These are phyloP conservation scores for Neolentinus lepideus DNA, from an alignment of 1,284 basidiomycete genomes.

Conservation along the genomic window DNA sequence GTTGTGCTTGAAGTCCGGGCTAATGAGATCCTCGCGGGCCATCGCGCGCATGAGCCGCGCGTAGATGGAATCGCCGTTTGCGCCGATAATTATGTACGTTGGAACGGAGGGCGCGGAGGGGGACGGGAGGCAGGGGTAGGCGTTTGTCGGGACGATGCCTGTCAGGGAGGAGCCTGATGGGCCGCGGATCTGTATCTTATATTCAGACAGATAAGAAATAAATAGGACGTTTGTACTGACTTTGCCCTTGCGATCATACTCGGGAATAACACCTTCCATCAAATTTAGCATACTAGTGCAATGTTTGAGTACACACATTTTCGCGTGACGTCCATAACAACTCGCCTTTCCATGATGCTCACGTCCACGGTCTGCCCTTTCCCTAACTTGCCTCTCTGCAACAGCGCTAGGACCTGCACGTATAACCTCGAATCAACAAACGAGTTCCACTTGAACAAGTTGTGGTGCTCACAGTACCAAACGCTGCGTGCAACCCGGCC, in stretches of 20 bases:
- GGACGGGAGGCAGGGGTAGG: slow-evolving; percentile 54
- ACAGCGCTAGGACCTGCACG: slow-evolving; percentile 61
- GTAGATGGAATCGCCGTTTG: slow-evolving; percentile 65
- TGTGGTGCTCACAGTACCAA: slow-evolving; percentile 47
- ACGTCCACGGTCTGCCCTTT: slow-evolving; percentile 62
- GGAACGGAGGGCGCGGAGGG: slow-evolving; percentile 31
- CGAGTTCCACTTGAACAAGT: background rate
- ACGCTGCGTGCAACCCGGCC: slow-evolving; percentile 64
- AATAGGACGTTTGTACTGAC: slow-evolving; percentile 18
- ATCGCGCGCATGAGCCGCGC: slow-evolving; percentile 55
- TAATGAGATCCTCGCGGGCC: slow-evolving; percentile 49
- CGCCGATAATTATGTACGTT: slow-evolving; percentile 60
- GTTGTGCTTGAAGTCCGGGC: slow-evolving; percentile 50
- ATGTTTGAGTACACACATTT: background rate
- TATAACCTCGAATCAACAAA: background rate
- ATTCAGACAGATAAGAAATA: background rate
- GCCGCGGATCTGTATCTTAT: slow-evolving; percentile 42
- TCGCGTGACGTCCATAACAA: background rate
- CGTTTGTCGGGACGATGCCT: slow-evolving; percentile 67
- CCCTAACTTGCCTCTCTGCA: slow-evolving; percentile 38
- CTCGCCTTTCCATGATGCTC: slow-evolving; percentile 62
- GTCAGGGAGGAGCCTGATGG: slow-evolving; percentile 69
- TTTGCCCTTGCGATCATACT: slow-evolving; percentile 64
- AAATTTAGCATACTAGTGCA: slow-evolving; percentile 56
- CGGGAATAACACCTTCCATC: slow-evolving; percentile 73